Base-by-base conservation (phyloP, 1,284 basidiomycete genomes). In the Microbotryum scabiosae region DNA sequence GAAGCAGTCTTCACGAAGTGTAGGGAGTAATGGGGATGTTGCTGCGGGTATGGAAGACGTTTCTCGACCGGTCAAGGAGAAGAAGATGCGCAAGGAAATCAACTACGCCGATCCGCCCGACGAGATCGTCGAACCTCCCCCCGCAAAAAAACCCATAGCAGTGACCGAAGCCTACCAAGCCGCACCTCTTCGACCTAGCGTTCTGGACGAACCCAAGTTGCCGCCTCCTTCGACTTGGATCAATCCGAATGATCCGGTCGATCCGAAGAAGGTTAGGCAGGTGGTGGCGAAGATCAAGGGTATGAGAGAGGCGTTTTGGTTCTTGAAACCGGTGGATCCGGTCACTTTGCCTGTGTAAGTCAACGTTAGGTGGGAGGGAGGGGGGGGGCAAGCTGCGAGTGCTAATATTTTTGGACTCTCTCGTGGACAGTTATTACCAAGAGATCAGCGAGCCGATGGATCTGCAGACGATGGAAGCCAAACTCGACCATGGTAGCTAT, bases 371-470 rank as follows among this genome's bases (percentile, higher is more conserved):
- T 77, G 54, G 88, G 87, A 16, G 12, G 3, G 36, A 12, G 12
- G 12, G 10, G 36, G 12, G 12, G 12, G 12, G 12, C 36, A 18
- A 41, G 36, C 16, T 41, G 36, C 14, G 14, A 18, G 16, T 41
- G 12, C 36, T 41, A 6, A 41, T 18, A 12, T 41, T 76, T 90
- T 85, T 30, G 93, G 86, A 55, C 28, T 54, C 36, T 25, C 64
- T 45, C 28, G n/a, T 36, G 41, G 67, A 28, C 68, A 93, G 90
- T 20, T 98, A 98, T 74, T 84, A 88, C 61, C 84, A 96, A 12
- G 96, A 97, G 77, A 97, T 99, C 73, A 79, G 83, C 67, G 77
- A 87, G 65, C 96, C 96, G 7, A 98, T 97, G 91, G 93, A 98
- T 76, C 85, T 97, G 59, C 84, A 84, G 12, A 96, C 93, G 12